phyloP scores from a whole-genome alignment of 139 green algal species.

The Tetradesmus obliquus region DNA sequence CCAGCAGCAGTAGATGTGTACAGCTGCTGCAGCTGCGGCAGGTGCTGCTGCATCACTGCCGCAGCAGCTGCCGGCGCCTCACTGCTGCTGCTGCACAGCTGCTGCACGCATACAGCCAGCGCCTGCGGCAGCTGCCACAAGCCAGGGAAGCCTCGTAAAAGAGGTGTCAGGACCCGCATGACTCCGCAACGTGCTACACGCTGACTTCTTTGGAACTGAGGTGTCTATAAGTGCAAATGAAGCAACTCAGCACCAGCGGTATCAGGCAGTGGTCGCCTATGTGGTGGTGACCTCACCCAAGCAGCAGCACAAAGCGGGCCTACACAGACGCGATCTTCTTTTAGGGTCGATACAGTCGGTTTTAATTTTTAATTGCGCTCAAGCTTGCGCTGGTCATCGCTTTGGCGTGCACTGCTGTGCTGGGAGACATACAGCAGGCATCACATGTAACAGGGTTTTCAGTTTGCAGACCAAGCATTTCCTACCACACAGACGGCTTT shows the following conservation, averaged over 20 bases:
- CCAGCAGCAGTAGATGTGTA: background rate
- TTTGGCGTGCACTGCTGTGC: background rate
- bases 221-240: background rate
- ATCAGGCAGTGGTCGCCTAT: background rate
- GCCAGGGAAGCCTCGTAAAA: too few species aligned
- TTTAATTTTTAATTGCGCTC: background rate
- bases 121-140: background rate
- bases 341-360: background rate
- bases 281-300: background rate
- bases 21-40: background rate
- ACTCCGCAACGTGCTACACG: background rate
- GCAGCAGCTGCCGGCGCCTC: background rate
- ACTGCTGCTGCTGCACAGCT: background rate
- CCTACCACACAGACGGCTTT: too few species aligned
- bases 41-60: background rate
- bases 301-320: background rate
- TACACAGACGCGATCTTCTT: background rate
- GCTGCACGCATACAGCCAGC: background rate
- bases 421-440: too few species aligned
- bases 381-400: background rate
- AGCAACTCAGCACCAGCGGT: background rate
- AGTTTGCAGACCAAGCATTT: too few species aligned
- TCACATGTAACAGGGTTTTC: too few species aligned
- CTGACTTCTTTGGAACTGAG: background rate
- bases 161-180: background rate